Percentiles rank a stretch among this genome's conserved stretches.
These are phyloP conservation scores for Iris pallida DNA, from an alignment of 116 monocot species.

Conservation along the genomic window DNA sequence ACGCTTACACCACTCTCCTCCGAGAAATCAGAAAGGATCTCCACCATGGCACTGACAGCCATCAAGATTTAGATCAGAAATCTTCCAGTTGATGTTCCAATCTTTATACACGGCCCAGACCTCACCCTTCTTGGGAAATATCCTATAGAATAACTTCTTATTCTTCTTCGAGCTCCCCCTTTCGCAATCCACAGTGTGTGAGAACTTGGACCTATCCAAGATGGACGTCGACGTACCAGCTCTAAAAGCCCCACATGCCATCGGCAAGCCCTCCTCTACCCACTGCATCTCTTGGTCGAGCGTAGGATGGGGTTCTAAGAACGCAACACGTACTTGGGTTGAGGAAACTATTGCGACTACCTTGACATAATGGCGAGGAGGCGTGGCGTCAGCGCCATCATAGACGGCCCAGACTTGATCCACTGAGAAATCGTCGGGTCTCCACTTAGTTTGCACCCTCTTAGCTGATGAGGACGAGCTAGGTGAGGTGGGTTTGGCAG, in stretches of 20 bases:
- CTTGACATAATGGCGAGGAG: constrained; percentile 24
- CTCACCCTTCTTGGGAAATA: constrained; percentile 40
- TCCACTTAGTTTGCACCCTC: not conserved
- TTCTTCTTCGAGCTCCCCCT: constrained; percentile 19
- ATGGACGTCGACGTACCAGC: constrained; percentile 1
- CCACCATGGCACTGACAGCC: constrained; percentile 31
- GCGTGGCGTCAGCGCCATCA: constrained; percentile 26
- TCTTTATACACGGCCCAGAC: constrained; percentile 34
- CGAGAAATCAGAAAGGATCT: constrained; percentile 41
- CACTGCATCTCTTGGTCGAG: constrained; percentile 24
- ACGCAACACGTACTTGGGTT: constrained; percentile 19
- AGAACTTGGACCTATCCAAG: constrained; percentile 27
- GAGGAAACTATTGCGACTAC: constrained; percentile 12
- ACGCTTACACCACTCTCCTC: constrained; percentile 25
- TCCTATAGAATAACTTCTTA: constrained; percentile 33
- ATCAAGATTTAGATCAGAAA: not conserved
- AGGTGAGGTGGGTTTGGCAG: not conserved
- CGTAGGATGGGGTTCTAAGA: constrained; percentile 35
- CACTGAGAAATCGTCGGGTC: constrained; percentile 1
- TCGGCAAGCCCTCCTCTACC: constrained; percentile 28
- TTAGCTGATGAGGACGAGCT: too few relatives aligned
- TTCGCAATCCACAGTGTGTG: constrained; percentile 30
- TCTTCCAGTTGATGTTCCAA: constrained; percentile 24
- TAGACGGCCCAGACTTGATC: constrained; percentile 27
- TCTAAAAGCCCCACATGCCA: constrained; percentile 33